Evolutionary conservation across 108 stramenopile genomes (phyloP).

Genomic region (Skeletonema costatum): DNA sequence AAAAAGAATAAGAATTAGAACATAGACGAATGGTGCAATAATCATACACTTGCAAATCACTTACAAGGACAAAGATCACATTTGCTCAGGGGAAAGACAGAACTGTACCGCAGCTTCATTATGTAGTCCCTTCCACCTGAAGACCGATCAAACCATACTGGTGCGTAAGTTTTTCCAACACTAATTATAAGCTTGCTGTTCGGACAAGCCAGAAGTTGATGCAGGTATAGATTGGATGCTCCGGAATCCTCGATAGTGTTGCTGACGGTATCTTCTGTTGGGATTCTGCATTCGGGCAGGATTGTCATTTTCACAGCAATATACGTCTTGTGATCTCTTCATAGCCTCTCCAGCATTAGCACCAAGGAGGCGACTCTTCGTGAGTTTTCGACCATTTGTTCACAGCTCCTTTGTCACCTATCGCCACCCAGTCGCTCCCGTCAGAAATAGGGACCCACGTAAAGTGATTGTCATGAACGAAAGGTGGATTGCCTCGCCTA

Average conservation of each 20-base stretch:
- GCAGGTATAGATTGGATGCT: not conserved
- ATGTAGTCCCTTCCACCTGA: constrained; percentile 6
- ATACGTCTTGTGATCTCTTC: not conserved
- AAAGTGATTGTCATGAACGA: not conserved
- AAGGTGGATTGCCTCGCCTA: not conserved
- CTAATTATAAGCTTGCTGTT: not conserved
- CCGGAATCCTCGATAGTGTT: not conserved
- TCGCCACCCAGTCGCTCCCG: not conserved
- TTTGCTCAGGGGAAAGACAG: constrained; percentile 2
- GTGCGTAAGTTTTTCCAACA: not conserved
- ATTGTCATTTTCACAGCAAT: not conserved
- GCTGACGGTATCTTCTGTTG: not conserved
- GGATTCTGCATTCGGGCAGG: not conserved
- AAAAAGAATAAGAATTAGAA: too few species aligned
- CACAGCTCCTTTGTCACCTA: not conserved
- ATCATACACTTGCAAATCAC: constrained; percentile 21
- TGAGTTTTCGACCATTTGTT: not conserved
- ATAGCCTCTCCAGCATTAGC: not conserved
- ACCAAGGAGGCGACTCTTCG: not conserved
- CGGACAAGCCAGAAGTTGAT: not conserved
- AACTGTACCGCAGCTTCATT: constrained; percentile 12
- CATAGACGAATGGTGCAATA: not conserved
- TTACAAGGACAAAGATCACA: constrained; percentile 6
- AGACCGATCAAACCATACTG: constrained; percentile 19
- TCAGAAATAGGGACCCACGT: not conserved